Evolutionary conservation across 805 yeast species (phyloP).

Genomic region (Ogataea salicorniae): DNA sequence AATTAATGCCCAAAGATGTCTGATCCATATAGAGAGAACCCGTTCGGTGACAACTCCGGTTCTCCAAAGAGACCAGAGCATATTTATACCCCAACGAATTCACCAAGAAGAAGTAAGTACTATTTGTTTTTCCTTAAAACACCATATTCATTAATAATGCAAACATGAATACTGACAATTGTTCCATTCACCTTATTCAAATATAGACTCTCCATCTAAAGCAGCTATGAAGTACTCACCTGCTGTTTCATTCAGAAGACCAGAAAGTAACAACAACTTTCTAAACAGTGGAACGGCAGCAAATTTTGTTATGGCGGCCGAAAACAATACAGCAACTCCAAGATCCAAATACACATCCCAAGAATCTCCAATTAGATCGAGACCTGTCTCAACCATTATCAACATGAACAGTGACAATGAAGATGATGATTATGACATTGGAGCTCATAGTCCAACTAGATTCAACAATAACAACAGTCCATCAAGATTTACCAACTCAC

Average conservation of each 20-base stretch:
- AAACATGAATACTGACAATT: not conserved
- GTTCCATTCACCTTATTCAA: not conserved
- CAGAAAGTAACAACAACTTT: constrained; percentile 19
- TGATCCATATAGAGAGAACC: constrained; percentile 25
- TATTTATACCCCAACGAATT: constrained; percentile 26
- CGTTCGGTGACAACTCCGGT: constrained; percentile 20
- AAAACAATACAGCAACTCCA: constrained; percentile 40
- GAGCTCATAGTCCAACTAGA: constrained; percentile 28
- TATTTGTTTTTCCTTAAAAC: not conserved
- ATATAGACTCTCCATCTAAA: constrained; percentile 30
- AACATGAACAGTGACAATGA: constrained; percentile 34
- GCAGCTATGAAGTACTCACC: constrained; percentile 40
- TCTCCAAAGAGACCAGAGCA: constrained; percentile 30
- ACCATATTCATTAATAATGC: too few relatives aligned
- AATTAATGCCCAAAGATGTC: constrained; percentile 14
- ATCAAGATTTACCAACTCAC: constrained; percentile 15
- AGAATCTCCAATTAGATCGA: constrained; percentile 67
- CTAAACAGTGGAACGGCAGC: constrained; percentile 33
- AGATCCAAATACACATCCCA: constrained; percentile 62
- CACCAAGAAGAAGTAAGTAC: constrained; percentile 26
- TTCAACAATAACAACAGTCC: constrained; percentile 14
- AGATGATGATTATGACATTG: constrained; percentile 33
- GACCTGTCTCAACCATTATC: constrained; percentile 44
- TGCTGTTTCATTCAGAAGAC: constrained; percentile 35
- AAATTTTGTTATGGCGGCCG: constrained; percentile 33